Conservation (phyloP, 257 asterid species). For the Solanum chiquidenum region DNA sequence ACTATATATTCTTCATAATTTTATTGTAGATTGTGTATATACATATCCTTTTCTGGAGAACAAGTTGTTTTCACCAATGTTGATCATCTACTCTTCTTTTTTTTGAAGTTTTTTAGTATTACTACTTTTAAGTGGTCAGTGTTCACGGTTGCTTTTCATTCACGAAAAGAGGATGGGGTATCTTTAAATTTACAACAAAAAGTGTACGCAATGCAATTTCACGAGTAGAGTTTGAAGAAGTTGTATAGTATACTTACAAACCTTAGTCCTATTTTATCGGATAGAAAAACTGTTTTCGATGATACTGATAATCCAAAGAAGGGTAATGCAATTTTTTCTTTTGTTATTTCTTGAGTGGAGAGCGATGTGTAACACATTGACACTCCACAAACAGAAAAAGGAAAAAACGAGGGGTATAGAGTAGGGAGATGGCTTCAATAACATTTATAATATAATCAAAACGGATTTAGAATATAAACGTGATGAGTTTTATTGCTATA, state of each 20-base stretch:
- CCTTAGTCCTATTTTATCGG: neutral
- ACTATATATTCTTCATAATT: neutral
- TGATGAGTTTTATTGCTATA: neutral
- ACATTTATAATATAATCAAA: constrained; percentile 6
- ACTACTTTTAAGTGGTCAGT: constrained; percentile 44
- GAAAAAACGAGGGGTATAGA: neutral
- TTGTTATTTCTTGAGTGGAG: constrained; percentile 15
- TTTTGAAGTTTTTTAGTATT: constrained; percentile 16
- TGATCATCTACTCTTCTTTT: constrained; percentile 14
- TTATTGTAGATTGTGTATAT: neutral
- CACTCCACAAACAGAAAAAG: constrained; percentile 2
- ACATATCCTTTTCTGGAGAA: neutral
- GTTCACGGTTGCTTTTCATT: constrained; percentile 55
- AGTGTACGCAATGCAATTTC: neutral
- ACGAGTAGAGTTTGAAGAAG: neutral
- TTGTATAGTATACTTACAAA: too few species aligned
- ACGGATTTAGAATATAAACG: neutral
- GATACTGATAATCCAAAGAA: neutral
- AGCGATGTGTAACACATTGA: constrained; percentile 6
- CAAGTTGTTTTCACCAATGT: constrained; percentile 8
- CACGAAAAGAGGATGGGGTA: constrained; percentile 52
- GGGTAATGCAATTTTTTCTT: neutral
- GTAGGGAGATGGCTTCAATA: neutral
- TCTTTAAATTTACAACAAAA: constrained; percentile 8
- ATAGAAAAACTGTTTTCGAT: accelerated